Evolutionary conservation across 176 grass and related monocot species (phyloP), one percentile per base, ranked within the genome.

Genomic region (Elymus sibiricus): DNA sequence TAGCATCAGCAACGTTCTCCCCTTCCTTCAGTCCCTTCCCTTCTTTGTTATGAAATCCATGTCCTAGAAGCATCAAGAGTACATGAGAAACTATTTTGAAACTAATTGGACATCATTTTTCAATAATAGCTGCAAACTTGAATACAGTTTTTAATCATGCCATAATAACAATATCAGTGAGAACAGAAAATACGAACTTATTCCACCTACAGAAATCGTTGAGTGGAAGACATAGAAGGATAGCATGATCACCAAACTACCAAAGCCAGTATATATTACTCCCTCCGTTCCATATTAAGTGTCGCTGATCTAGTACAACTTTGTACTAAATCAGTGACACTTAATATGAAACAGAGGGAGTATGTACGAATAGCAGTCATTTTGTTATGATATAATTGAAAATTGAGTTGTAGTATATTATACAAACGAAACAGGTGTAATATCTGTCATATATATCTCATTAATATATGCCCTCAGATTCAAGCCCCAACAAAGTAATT

Each of bases 1-100:
- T 89, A 85, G 40, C 29, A 31, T 71, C 56, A 22, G 39, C 70
- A 2, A 39, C 0, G 11, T 82, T 90, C 46, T 88, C 66, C 11
- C 38, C 73, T 74, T 82, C 85, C 79, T 88, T 93, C 21, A 37
- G 72, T 22, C 22, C 81, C 72, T 78, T 92, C 42, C 62, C 69
- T 80, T 90, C 88, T 31, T 71, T 85, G 65, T 31, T 87, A 65
- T 58, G 63, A 78, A 79, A n/a, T 29, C 79, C 78, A 35, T 73
- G 35, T 14, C 91, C 91, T 90, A 70, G 2, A 76, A 84, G 11
- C 37, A 74, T 65, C 55, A 88, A 80, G 9, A 75, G 26, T 65
- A 35, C 17, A 85, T 79, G 11, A 85, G 44, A 82, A 61, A 71
- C 3, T 42, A 42, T 64, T 76, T 9, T 22, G 15, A 84, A 61